Conservation (phyloP, 148 eudicot species). For the Rhododendron ovatum region DNA sequence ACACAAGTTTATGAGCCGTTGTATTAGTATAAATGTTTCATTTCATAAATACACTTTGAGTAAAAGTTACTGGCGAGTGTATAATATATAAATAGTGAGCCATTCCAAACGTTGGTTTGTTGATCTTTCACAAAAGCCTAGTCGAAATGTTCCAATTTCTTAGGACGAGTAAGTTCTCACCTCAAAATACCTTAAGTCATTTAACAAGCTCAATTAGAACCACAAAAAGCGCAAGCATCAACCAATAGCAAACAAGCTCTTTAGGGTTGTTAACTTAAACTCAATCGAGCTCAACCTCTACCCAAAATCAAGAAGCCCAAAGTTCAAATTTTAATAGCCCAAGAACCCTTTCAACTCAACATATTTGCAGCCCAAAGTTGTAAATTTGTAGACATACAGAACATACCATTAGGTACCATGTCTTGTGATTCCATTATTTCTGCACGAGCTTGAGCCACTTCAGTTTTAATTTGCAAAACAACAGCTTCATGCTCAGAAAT, state of each 20-base stretch:
- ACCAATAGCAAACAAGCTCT: not conserved
- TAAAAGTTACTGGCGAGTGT: not conserved
- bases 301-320: not conserved
- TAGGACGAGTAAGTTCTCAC: not conserved
- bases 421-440: slow-evolving; percentile 45
- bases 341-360: not conserved
- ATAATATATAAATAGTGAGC: not conserved
- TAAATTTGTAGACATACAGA: not conserved
- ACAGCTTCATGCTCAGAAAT: slow-evolving; percentile 63
- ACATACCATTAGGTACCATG: slow-evolving; percentile 53
- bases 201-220: not conserved
- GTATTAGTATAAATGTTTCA: not conserved
- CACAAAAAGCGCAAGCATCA: not conserved
- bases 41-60: not conserved
- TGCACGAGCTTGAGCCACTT: slow-evolving; percentile 55
- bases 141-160: not conserved
- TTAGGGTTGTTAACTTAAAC: not conserved
- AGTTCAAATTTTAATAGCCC: not conserved
- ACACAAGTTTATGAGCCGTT: not conserved
- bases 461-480: slow-evolving; percentile 43
- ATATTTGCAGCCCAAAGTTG: not conserved
- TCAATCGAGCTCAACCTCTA: not conserved
- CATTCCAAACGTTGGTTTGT: not conserved
- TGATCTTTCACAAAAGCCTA: not conserved
- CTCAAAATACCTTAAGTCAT: not conserved